Evolutionary conservation across 495 filamentous ascomycete species (phyloP), one percentile per base, ranked within the genome.

Genomic region (Lindgomyces ingoldianus): DNA sequence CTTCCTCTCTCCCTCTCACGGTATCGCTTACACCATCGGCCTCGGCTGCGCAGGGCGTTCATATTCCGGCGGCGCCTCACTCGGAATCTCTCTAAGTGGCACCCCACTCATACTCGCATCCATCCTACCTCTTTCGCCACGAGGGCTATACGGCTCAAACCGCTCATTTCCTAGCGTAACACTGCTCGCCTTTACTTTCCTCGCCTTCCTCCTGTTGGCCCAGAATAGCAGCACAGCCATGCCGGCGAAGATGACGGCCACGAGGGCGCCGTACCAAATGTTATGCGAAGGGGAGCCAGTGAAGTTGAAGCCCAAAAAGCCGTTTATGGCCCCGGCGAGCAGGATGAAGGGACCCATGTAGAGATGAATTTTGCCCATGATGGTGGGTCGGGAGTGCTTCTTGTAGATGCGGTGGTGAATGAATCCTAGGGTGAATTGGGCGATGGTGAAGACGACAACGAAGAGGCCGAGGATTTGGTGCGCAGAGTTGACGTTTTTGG

Each of bases 401-500:
- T 76, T 79, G 74, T 76, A 85, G 48, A 78, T 69, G 29, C 75
- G 74, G 60, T 84, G 80, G 65, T 85, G 76, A 33, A 76, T 59
- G 60, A 80, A 74, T 8, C 75, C 77, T 50, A 85, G 75, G 6
- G 66, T 61, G 45, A 81, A 78, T 70, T 85, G 81, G 24, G 71
- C 62, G 47, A 85, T 62, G 60, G 84, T 72, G 18, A 78, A 66
- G 27, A 80, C 53, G 41, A 85, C 65, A 47, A 83, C 75, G 1
- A 84, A 52, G 22, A 86, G 69, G 46, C 86, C 86, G 52, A 88
- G 66, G 55, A 86, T 74, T 64, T 89, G 86, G 68, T 89, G 86
- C 1, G 77, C 74, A 10, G 79, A 80, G 52, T 76, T 76, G 73
- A 80, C 81, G 24, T 77, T 70, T 55, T 80, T 80, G 39, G 81